Conservation (phyloP, 495 filamentous ascomycete species). For the Pyrenopolyporus hunteri region DNA sequence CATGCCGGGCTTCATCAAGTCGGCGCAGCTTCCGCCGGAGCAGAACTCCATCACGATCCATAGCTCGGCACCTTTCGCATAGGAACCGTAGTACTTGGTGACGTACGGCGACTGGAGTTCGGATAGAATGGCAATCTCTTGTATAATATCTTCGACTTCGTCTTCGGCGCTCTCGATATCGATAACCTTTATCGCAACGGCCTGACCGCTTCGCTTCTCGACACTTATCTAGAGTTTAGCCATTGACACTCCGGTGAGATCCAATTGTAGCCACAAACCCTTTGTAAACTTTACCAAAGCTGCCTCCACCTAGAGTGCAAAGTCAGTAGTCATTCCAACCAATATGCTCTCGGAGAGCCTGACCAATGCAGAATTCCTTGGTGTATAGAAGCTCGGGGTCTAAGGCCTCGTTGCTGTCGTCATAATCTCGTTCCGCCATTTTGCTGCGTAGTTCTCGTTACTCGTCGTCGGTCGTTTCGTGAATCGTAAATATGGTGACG, state of each 20-base stretch:
- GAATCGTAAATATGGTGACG: constrained; percentile 16
- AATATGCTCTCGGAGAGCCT: constrained; percentile 37
- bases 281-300: constrained; percentile 96
- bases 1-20: constrained; percentile 89
- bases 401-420: constrained; percentile 54
- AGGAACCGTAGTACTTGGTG: constrained; percentile 96
- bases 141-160: constrained; percentile 98
- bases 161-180: constrained; percentile 98
- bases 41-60: constrained; percentile 99
- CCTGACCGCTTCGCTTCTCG: constrained; percentile 81
- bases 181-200: constrained; percentile 94
- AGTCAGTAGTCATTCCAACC: constrained; percentile 18
- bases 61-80: constrained; percentile 89
- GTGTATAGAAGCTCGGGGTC: constrained; percentile 91
- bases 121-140: constrained; percentile 95
- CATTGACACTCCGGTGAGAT: not conserved
- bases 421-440: constrained; percentile 54
- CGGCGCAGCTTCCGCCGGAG: constrained; percentile 88
- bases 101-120: constrained; percentile 93
- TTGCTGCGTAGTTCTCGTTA: constrained; percentile 28
- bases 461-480: constrained; percentile 29
- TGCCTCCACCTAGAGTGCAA: constrained; percentile 69
- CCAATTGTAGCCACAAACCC: constrained; percentile 60
- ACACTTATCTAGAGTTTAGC: constrained; percentile 63
- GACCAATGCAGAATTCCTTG: constrained; percentile 93